Evolutionary conservation across 495 filamentous ascomycete species (phyloP).

Genomic region (Bacidia gigantensis): DNA sequence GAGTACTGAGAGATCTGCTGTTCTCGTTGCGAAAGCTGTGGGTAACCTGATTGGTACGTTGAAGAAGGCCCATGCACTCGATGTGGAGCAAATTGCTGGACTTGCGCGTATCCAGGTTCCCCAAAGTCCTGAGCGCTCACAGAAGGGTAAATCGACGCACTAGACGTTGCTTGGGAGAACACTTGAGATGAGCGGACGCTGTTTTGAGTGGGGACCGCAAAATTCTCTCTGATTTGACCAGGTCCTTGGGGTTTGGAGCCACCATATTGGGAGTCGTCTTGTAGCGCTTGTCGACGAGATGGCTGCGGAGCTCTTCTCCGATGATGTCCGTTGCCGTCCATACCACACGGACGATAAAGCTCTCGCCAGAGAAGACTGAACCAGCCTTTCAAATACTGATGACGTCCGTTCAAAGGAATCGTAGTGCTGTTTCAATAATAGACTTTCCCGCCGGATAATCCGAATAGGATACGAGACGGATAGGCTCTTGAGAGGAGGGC

Average conservation of each 20-base stretch:
- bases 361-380: neutral
- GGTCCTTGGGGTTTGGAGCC: neutral
- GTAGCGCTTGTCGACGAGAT: constrained; percentile 14
- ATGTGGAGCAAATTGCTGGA: constrained; percentile 23
- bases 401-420: neutral
- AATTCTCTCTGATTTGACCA: neutral
- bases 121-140: constrained; percentile 16
- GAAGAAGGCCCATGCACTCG: constrained; percentile 32
- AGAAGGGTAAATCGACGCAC: neutral
- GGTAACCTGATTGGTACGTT: constrained; percentile 31
- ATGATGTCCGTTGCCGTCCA: constrained; percentile 57
- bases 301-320: constrained; percentile 59
- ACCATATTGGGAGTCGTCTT: constrained; percentile 17
- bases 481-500: too few relatives aligned
- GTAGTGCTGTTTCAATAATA: neutral
- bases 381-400: neutral
- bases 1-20: constrained; percentile 41
- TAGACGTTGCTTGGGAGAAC: neutral
- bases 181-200: constrained; percentile 5
- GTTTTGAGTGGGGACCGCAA: neutral
- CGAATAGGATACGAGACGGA: too few relatives aligned
- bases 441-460: neutral
- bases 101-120: constrained; percentile 34
- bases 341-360: constrained; percentile 30
- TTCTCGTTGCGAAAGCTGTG: constrained; percentile 23